phyloP scores from a whole-genome alignment of 495 filamentous ascomycete genomes.

The Durotheca rogersii region DNA sequence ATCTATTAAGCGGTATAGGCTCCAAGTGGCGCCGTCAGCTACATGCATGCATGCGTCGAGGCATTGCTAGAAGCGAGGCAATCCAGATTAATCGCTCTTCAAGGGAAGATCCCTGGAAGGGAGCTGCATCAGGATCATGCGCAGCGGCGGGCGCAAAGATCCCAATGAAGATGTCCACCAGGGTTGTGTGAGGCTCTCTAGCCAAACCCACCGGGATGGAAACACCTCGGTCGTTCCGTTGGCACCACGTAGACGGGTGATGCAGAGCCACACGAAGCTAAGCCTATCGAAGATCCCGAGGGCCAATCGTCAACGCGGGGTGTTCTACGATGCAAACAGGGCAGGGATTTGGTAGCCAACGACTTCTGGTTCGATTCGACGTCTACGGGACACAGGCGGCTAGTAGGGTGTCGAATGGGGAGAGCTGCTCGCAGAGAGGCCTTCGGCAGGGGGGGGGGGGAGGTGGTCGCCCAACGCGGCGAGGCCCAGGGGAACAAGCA shows the following conservation, averaged over 20 bases:
- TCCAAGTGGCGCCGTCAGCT: not conserved
- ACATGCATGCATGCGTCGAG: not conserved
- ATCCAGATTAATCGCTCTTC: conserved; percentile 1
- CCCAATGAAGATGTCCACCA: conserved; percentile 9
- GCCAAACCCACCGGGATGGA: conserved; percentile 24
- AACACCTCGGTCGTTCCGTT: conserved; percentile 22
- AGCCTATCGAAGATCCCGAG: conserved; percentile 11
- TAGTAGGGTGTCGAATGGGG: conserved; percentile 12
- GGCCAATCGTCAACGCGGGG: conserved; percentile 5
- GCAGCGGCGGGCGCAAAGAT: conserved; percentile 3
- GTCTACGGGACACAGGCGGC: conserved; percentile 6
- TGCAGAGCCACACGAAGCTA: conserved; percentile 16
- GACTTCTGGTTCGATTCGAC: conserved; percentile 8
- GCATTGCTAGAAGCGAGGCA: not conserved
- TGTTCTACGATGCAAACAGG: conserved; percentile 2
- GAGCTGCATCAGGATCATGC: not conserved
- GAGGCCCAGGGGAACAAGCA: not conserved
- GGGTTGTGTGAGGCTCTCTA: conserved; percentile 28
- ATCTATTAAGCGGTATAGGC: not conserved
- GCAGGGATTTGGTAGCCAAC: conserved; percentile 3
- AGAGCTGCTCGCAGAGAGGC: not conserved
- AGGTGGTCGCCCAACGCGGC: conserved; percentile 6
- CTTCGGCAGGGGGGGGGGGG: conserved; percentile 16
- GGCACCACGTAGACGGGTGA: conserved; percentile 30
- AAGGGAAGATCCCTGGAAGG: not conserved